A percentile compares a stretch with the other conserved stretches of the same genome.
Evolutionary conservation across 257 asterid species (phyloP).

Genomic region (Nicotiana knightiana): DNA sequence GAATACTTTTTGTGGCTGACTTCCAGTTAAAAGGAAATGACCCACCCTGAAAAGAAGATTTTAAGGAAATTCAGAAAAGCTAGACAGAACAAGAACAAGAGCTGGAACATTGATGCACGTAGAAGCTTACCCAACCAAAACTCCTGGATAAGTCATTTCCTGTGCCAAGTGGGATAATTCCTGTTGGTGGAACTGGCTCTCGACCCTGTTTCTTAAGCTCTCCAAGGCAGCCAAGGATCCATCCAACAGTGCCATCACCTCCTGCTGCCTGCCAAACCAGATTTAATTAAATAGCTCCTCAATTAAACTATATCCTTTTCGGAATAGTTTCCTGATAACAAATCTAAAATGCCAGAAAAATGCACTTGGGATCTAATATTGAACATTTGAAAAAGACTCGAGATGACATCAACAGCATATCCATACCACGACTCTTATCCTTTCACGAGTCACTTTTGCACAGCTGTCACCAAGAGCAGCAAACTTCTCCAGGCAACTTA

Average conservation of each 20-base stretch:
- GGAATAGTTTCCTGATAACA: neutral
- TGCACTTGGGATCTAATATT: neutral
- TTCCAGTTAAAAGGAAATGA: slow-evolving; percentile 96
- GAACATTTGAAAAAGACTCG: neutral
- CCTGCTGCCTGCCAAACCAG: slow-evolving; percentile 84
- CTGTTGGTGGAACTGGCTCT: slow-evolving; percentile 79
- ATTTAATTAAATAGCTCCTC: neutral
- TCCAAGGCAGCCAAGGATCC: slow-evolving; percentile 96
- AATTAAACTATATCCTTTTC: neutral
- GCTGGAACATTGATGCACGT: slow-evolving; percentile 9
- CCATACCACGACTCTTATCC: slow-evolving; percentile 87
- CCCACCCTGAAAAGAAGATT: slow-evolving; percentile 60
- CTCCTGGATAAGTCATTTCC: slow-evolving; percentile 97
- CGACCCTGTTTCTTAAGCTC: slow-evolving; percentile 60
- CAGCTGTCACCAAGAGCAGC: slow-evolving; percentile 74
- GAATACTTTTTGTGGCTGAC: slow-evolving; percentile 77
- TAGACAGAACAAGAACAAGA: slow-evolving; percentile 5
- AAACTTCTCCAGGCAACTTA: slow-evolving; percentile 85
- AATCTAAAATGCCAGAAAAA: neutral
- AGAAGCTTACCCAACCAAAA: slow-evolving; percentile 79
- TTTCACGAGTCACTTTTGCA: slow-evolving; percentile 74
- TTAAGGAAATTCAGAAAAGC: slow-evolving; percentile 9
- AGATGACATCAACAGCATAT: slow-evolving; percentile 12
- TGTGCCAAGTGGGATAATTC: slow-evolving; percentile 90
- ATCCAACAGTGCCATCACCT: slow-evolving; percentile 99